Conservation (phyloP, 768 basidiomycete species). For the Chlorophyllum brunneum region DNA sequence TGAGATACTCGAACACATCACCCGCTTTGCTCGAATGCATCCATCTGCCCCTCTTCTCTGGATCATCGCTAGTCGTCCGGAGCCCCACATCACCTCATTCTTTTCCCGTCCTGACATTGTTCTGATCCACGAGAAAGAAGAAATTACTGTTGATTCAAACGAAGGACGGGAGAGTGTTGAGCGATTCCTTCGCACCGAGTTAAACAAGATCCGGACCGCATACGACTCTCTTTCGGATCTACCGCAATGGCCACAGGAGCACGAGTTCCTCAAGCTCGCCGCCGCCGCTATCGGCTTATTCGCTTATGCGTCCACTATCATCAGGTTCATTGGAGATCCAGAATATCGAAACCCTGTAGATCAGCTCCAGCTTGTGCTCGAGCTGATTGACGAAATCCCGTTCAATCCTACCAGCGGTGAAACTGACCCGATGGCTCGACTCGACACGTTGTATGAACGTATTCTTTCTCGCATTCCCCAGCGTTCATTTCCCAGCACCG, state of each 20-base stretch:
- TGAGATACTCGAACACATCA: background rate
- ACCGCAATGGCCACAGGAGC: background rate
- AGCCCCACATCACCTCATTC: background rate
- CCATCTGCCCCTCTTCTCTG: background rate
- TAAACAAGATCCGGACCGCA: background rate
- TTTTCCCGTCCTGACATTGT: background rate
- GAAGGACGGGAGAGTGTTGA: background rate
- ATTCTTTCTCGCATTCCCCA: background rate
- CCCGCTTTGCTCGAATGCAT: background rate
- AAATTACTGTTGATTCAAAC: background rate
- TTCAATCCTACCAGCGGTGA: background rate
- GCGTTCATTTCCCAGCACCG: background rate
- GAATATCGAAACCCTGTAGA: background rate
- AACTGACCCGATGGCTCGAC: slow-evolving; percentile 4
- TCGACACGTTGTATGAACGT: slow-evolving; percentile 9
- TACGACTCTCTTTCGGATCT: background rate
- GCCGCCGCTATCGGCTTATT: background rate
- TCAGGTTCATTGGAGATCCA: background rate
- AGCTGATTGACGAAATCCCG: background rate
- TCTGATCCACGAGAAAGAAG: background rate
- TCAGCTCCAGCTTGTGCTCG: background rate
- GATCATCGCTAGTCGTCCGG: slow-evolving; percentile 5
- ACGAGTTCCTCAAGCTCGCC: background rate
- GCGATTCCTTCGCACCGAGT: too few relatives aligned
- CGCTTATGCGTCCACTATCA: background rate